Base-by-base conservation (phyloP, 140 eudicot genomes). In the Anethum foeniculum region DNA sequence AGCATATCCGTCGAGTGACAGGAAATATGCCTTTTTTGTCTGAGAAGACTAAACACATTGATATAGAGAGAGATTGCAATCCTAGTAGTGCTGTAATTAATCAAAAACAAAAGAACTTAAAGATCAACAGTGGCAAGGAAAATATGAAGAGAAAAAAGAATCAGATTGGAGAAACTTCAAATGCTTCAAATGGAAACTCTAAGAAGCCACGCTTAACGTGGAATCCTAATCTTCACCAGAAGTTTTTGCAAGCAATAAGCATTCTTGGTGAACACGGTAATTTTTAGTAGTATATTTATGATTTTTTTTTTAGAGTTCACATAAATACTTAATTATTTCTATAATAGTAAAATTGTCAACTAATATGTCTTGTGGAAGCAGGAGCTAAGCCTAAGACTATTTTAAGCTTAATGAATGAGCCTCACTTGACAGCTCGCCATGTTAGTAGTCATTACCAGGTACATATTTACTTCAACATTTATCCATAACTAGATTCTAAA, bases 351-450 rank as follows among this genome's bases (percentile, higher is more conserved):
- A 0, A 51, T 18, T 51, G 58, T 51, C 58, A 16, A 16, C 23
- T 51, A 51, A 51, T 18, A 6, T 16, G 7, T 51, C 7, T 51
- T 5, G 5, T 18, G 58, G 2, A 16, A 60, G 58, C 79, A 83
- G 82, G 80, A 68, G 80, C 86, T 56, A 30, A 48, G 38, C 82
- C 86, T 25, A 82, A 38, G 5, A 38, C 30, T 62, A 47, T 87
- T 48, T 30, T 77, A 48, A 54, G 51, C 67, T 44, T 71, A 34
- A 87, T 85, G 88, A 80, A 80, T 4, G 85, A 71, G 72, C 85
- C 88, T 41, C 47, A 81, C 25, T 79, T 87, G 73, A 84, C 88
- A 13, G 60, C 46, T 64, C 58, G 21, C 54, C 85, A 84, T 10
- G 84, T 82, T 12, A 13, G 3, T 1, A 47, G 51, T 47, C 16